Evolutionary conservation across 2,329 filamentous ascomycete genomes (phyloP), one percentile per base, ranked within the genome.

Genomic region (Botrytis sinoallii): DNA sequence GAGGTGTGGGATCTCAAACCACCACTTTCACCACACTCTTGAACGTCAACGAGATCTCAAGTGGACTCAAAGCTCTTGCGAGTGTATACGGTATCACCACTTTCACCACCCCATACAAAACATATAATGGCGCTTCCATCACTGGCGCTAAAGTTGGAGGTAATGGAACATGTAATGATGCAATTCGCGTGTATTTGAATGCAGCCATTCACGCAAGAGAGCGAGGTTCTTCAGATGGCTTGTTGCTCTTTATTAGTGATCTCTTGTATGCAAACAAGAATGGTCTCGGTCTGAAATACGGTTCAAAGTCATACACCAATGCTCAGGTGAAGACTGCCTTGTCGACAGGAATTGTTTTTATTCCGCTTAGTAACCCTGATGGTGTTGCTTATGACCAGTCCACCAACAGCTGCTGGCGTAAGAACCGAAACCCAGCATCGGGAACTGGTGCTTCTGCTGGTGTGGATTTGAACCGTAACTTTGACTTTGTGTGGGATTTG

Each of bases 211-310:
- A 90, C 77, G 86, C 88, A 14, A 86, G 88, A 38, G 88, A 90
- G 80, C 85, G 88, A 16, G 88, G 88, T 40, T 86, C 85, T 0
- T 84, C 88, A 0, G 88, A 90, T 77, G 83, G 86, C 74, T 82
- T 89, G 22, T 80, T 90, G 61, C 89, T 89, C 82, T 89, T 88
- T 81, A 82, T 89, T 44, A 82, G 86, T 0, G 88, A 90, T 77
- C 82, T 90, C 6, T 83, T 90, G 5, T 84, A 84, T 65, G 88
- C 88, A 29, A 83, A 86, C 76, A 84, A 85, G 77, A 81, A 84
- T 48, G 83, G 84, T 35, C 83, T 81, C 5, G 88, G 87, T 10
- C 78, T 90, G 16, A 83, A 80, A 3, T 90, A 88, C 76, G 88
- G 87, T 64, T 82, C 81, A 71, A 84, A 86, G 75, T 83, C 82